Evolutionary conservation across 2,329 filamentous ascomycete genomes (phyloP), one percentile per base, ranked within the genome.

Genomic region (Trematosphaeria pertusa): DNA sequence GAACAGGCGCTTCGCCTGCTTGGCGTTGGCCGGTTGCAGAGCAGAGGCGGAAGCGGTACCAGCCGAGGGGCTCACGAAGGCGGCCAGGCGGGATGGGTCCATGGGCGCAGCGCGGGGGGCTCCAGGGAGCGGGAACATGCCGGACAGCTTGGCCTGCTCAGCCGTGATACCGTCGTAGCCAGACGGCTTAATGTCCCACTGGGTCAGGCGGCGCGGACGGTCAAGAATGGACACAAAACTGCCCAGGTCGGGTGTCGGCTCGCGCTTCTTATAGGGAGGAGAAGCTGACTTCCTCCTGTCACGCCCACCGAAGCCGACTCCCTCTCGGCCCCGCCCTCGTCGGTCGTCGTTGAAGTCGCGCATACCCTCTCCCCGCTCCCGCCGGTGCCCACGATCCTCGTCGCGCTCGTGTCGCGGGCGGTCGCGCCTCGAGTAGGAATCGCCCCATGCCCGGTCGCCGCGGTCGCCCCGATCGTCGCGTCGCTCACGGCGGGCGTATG

Each of bases 171-270:
- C 96, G 69, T 99, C 95, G 67, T 99, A 99, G 34, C 94, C 93
- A 12, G 91, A 90, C 5, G 94, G 94, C 77, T 99, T 99, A 73
- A 99, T 97, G 72, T 99, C 95, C 94, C 94, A 99, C 74, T 99
- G 95, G 26, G 92, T 97, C 79, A 99, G 78, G 49, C 94, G 88
- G 61, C 95, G 87, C 79, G 92, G 94, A 63, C 93, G 87, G 66
- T 93, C 87, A 54, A 91, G 78, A 48, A 99, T 81, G 3, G 91
- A 84, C n/a, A 88, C 79, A 49, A 95, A 78, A 64, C 95, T 86
- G 50, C 92, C 95, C 68, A 99, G 79, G 72, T 99, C 95, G 26
- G 94, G 95, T 0, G 94, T 99, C 6, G 94, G 91, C 73, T 99
- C 94, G 72, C 90, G 88, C 77, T 93, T 94, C 79, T 95, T 95